phyloP scores from a whole-genome alignment of 768 basidiomycete species.

The Cystobasidiopsis lactophilus region DNA sequence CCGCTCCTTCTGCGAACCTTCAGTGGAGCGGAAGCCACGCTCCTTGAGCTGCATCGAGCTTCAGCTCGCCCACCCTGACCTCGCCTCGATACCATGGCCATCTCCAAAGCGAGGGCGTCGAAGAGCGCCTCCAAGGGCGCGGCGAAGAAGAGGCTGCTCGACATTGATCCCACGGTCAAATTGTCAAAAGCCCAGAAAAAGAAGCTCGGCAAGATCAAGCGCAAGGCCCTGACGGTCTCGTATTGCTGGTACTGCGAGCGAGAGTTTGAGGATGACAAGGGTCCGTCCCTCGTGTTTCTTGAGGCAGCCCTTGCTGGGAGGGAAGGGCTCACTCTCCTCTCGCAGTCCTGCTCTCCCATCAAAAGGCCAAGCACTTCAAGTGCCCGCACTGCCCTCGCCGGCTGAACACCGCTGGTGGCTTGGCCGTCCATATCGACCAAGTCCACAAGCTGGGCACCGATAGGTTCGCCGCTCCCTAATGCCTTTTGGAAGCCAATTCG shows the following conservation, averaged over 20 bases:
- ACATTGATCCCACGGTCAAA: no score
- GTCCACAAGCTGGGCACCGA: slow-evolving; percentile 98
- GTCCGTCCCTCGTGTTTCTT: slow-evolving; percentile 30
- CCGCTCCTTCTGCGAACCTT: no score
- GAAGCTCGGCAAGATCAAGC: neutral
- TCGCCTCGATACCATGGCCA: no score
- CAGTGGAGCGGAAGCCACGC: no score
- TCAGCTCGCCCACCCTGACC: no score
- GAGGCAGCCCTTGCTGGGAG: neutral
- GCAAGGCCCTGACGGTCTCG: slow-evolving; percentile 23
- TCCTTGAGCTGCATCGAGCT: no score
- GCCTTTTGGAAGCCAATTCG: neutral
- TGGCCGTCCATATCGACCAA: slow-evolving; percentile 94
- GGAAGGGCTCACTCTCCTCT: neutral
- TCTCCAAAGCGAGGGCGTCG: no score
- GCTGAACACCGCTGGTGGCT: slow-evolving; percentile 87
- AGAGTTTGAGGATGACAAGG: slow-evolving; percentile 98
- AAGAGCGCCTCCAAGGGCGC: no score
- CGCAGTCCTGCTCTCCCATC: slow-evolving; percentile 89
- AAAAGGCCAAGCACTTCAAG: slow-evolving; percentile 99
- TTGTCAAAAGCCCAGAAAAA: slow-evolving; percentile 10
- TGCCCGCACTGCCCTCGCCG: slow-evolving; percentile 86
- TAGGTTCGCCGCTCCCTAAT: slow-evolving; percentile 32
- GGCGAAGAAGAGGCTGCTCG: no score
- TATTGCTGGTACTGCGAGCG: slow-evolving; percentile 99